These are phyloP conservation scores for Beauveria caledonica DNA, from an alignment of 2,329 filamentous ascomycete species.

Conservation along the genomic window DNA sequence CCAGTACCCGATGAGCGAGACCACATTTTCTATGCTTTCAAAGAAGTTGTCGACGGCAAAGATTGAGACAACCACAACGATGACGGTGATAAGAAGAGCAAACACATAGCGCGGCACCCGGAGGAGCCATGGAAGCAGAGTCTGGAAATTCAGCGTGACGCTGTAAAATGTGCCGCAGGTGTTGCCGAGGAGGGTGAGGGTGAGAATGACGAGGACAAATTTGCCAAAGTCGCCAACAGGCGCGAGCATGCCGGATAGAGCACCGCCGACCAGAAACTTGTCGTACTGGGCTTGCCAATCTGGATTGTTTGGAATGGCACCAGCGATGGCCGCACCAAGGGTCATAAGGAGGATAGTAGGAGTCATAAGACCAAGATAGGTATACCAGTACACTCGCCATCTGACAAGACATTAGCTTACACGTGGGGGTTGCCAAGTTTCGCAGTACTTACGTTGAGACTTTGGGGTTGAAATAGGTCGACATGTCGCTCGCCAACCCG, in stretches of 20 bases:
- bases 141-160: constrained; percentile 57
- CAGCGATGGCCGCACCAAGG: constrained; percentile 56
- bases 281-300: constrained; percentile 48
- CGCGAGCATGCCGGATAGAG: constrained; percentile 50
- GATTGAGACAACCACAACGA: constrained; percentile 52
- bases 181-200: constrained; percentile 51
- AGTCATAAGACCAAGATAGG: constrained; percentile 45
- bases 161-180: constrained; percentile 52
- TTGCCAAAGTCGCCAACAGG: constrained; percentile 53
- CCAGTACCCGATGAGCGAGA: constrained; percentile 52
- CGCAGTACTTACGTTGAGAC: constrained; percentile 36
- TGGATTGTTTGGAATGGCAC: constrained; percentile 45
- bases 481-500: constrained; percentile 50
- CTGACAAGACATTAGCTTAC: constrained; percentile 14
- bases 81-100: constrained; percentile 46
- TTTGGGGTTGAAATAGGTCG: constrained; percentile 51
- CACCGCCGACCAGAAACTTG: constrained; percentile 46
- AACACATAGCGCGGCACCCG: constrained; percentile 50
- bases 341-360: constrained; percentile 53
- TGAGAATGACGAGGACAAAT: constrained; percentile 51
- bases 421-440: neutral
- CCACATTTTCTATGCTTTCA: constrained; percentile 46
- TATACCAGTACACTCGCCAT: constrained; percentile 44
- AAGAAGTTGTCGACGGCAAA: constrained; percentile 49
- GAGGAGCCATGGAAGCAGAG: constrained; percentile 47